These are phyloP conservation scores for Diutina catenulata DNA, from an alignment of 1,139 yeast species.

Conservation along the genomic window DNA sequence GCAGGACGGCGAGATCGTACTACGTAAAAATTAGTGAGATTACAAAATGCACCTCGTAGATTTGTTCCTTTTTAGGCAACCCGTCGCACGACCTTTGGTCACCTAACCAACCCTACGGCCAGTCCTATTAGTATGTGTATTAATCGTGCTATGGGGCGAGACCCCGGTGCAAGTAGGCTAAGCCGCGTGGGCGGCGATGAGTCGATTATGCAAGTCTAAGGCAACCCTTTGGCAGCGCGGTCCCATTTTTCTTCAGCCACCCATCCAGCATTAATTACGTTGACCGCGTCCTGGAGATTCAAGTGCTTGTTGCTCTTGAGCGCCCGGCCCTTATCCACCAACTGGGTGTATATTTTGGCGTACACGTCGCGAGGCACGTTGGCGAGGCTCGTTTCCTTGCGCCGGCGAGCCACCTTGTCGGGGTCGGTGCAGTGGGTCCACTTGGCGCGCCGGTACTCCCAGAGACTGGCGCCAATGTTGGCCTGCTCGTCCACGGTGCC, in stretches of 20 bases:
- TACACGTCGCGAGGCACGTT: slow-evolving; percentile 38
- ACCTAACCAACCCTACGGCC: too few species aligned
- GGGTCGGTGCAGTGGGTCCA: slow-evolving; percentile 31
- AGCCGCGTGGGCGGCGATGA: too few species aligned
- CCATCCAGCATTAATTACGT: slow-evolving; percentile 63
- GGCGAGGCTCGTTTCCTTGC: slow-evolving; percentile 19
- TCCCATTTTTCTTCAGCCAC: slow-evolving; percentile 54
- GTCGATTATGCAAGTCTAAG: slow-evolving; percentile 11
- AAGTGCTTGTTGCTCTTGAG: slow-evolving; percentile 39
- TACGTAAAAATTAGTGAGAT: too few species aligned
- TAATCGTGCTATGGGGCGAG: too few species aligned
- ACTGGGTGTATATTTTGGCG: slow-evolving; percentile 40
- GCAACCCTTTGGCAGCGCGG: slow-evolving; percentile 35
- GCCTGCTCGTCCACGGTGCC: not conserved
- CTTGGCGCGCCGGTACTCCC: slow-evolving; percentile 46
- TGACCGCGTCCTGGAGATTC: slow-evolving; percentile 48
- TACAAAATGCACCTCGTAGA: too few species aligned
- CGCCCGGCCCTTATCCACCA: slow-evolving; percentile 47
- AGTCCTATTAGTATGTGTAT: too few species aligned
- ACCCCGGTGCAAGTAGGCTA: too few species aligned
- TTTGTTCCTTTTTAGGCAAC: too few species aligned
- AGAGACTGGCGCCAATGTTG: slow-evolving; percentile 37
- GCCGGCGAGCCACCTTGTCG: slow-evolving; percentile 12
- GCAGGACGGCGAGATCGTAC: too few species aligned
- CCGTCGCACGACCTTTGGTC: too few species aligned